Base-by-base conservation (phyloP, 495 filamentous ascomycete species). In the Lepidopterella palustris region DNA sequence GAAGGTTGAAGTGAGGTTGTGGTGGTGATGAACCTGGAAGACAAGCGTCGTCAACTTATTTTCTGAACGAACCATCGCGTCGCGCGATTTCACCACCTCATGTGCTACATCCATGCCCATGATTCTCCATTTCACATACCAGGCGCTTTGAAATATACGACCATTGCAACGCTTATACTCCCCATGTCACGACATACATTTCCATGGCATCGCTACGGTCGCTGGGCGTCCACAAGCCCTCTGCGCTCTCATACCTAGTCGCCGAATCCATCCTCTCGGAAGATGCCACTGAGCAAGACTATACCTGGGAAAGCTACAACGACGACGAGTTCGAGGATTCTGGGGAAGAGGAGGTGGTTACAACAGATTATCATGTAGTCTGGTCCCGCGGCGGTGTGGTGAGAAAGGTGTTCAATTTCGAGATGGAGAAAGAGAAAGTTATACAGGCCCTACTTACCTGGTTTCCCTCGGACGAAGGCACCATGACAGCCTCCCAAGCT, bases 301-400 rank as follows among this genome's bases (percentile, higher is more conserved):
- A 95, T 70, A 78, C 74, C 49, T 99, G 92, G 91, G 73, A 86
- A 60, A 84, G 76, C 49, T 70, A 68, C 50, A 76, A 79, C 42
- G 69, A 79, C 27, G 52, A 70, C n/a, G 62, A 60, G 2, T 52
- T 53, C 0, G 52, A 63, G 15, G 75, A 68, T 3, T 68, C 65
- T 31, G 73, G 75, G 45, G 71, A 70, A 60, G 93, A 99, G 56
- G 93, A 97, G 71, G 73, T 97, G n/a, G 74, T 96, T 24, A 84
- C 86, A 57, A 96, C 92, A 3, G 80, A 87, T 29, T 79, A 79
- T 60, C 87, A 88, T 65, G 93, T 96, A 31, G 83, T 96, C 59
- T 99, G 92, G 92, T 96, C 89, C 29, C 82, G 88, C 53, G 90
- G 89, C 45, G 87, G 87, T 49, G 76, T 95, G 35, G 85, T 96